Conservation (phyloP, 192 early-diverging fungal genomes). For the Umbelopsis sp. region DNA sequence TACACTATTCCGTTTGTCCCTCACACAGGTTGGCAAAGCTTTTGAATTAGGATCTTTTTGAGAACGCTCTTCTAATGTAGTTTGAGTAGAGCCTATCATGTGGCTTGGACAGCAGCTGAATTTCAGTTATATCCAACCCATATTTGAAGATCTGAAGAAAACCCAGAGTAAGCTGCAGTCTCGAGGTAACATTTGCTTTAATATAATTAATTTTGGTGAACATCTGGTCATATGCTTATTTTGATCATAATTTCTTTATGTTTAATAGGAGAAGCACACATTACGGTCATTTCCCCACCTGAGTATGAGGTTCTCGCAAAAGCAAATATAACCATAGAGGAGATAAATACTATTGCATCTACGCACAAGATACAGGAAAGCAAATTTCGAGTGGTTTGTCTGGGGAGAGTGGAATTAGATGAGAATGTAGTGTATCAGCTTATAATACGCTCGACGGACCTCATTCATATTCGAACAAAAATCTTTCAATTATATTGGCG, state of each 20-base stretch:
- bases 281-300: slow-evolving; percentile 71
- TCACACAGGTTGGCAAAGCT: not conserved
- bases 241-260: not conserved
- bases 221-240: too few relatives aligned
- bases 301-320: slow-evolving; percentile 62
- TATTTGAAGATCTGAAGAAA: slow-evolving; percentile 53
- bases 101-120: slow-evolving; percentile 66
- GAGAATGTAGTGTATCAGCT: slow-evolving; percentile 39
- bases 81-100: not conserved
- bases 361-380: slow-evolving; percentile 55
- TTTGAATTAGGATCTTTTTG: not conserved
- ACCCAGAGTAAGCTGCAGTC: slow-evolving; percentile 39
- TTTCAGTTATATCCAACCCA: slow-evolving; percentile 50
- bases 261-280: slow-evolving; percentile 61
- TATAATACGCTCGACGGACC: slow-evolving; percentile 46
- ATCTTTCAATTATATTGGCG: slow-evolving; percentile 57
- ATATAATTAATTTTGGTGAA: not conserved
- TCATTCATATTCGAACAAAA: slow-evolving; percentile 52
- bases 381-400: slow-evolving; percentile 56
- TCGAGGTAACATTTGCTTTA: slow-evolving; percentile 13
- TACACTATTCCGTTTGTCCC: slow-evolving; percentile 22
- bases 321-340: slow-evolving; percentile 62
- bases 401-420: slow-evolving; percentile 51
- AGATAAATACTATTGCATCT: slow-evolving; percentile 61
- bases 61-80: not conserved